Evolutionary conservation across 2,329 filamentous ascomycete genomes (phyloP).

Genomic region (Sclerotinia spermophila): DNA sequence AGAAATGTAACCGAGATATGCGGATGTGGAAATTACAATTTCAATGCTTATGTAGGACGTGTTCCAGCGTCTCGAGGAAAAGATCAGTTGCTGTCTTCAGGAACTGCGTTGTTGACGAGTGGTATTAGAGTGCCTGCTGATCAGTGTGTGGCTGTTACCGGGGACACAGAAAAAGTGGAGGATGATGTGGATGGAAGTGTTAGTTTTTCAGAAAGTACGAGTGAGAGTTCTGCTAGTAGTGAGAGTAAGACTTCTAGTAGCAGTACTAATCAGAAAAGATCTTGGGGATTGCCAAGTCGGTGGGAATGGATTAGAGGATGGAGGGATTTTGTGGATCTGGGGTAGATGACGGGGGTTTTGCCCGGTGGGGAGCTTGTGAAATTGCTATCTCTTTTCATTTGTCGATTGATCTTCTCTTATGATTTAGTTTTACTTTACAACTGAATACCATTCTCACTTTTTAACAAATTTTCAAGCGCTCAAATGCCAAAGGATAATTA

Average conservation of each 20-base stretch:
- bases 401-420: rapidly evolving
- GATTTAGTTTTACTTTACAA: background rate
- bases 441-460: background rate
- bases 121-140: background rate
- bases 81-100: background rate
- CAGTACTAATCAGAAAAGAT: background rate
- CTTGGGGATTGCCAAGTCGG: background rate
- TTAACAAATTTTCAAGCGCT: background rate
- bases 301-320: background rate
- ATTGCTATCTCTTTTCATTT: background rate
- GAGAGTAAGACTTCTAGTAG: background rate
- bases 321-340: constrained; percentile 1
- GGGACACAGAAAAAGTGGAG: background rate
- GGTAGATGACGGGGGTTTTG: background rate
- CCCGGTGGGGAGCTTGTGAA: background rate
- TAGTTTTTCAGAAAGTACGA: background rate
- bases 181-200: background rate
- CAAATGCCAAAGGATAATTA: too few species aligned
- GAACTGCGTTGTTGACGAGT: background rate
- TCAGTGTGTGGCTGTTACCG: constrained; percentile 1
- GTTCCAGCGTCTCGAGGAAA: background rate
- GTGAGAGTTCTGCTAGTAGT: background rate
- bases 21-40: constrained; percentile 14
- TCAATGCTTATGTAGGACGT: constrained; percentile 18
- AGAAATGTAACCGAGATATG: background rate